These are phyloP conservation scores for Sedum album DNA, from an alignment of 164 flowering plant genomes.

Conservation along the genomic window DNA sequence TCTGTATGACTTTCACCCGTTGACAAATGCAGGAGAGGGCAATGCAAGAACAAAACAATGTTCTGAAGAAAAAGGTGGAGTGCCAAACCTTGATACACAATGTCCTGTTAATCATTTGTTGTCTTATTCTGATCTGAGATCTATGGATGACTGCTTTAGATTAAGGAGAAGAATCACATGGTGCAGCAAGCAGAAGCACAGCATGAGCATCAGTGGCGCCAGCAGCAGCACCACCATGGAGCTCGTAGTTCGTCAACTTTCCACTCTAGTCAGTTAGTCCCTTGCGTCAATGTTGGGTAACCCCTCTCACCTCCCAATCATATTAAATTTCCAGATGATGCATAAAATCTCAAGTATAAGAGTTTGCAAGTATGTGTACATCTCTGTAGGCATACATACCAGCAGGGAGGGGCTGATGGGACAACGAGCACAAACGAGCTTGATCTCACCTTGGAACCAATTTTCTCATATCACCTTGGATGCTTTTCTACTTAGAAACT, in stretches of 20 bases:
- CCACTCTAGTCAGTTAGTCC: background rate
- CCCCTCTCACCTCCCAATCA: background rate
- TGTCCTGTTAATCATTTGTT: background rate
- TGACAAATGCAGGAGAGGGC: conserved; percentile 45
- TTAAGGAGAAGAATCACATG: conserved; percentile 1
- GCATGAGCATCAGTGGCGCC: background rate
- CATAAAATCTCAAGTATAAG: background rate
- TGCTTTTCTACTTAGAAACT: background rate
- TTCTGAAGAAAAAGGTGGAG: conserved; percentile 50
- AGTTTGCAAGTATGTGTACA: no score
- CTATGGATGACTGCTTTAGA: background rate
- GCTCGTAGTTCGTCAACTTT: background rate
- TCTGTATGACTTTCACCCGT: background rate
- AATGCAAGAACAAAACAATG: conserved; percentile 53
- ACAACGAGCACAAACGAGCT: background rate
- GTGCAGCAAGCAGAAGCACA: background rate
- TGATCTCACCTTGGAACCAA: background rate
- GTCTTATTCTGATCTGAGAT: background rate
- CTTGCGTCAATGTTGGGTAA: background rate
- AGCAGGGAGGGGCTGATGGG: conserved; percentile 3
- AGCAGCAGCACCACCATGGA: no score
- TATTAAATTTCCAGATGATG: background rate
- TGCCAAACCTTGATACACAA: background rate
- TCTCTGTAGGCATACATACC: background rate
- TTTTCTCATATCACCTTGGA: conserved; percentile 3